Evolutionary conservation across 495 filamentous ascomycete genomes (phyloP), one percentile per base, ranked within the genome.

Genomic region (Penicillium cinerascens): DNA sequence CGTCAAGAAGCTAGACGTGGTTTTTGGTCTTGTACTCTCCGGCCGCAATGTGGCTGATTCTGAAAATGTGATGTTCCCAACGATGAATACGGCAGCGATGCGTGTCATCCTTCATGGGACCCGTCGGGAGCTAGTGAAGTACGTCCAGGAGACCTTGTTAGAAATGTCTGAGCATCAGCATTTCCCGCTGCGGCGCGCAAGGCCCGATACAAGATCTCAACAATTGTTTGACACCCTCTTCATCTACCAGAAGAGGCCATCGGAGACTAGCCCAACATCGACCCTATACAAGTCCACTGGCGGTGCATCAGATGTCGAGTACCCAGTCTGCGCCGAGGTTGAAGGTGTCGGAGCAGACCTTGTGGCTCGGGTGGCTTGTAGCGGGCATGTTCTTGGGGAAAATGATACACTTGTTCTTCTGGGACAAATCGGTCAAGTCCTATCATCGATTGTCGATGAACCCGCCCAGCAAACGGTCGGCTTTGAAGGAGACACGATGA

Each of bases 11-110:
- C 69, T 79, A 10, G 91, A 95, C 63, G 76, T 91, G 6, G 76
- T 83, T 5, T 83, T 95, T 51, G 91, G 91, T 86, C 71, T 88
- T 80, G 59, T 83, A 73, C 49, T 96, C 80, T 89, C 71, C 74
- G 39, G 74, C 69, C 56, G 81, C 74, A 25, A 73, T 84, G 76
- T 95, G 2, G 78, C 85, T 21, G 63, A 86, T 17, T 79, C 83
- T 13, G 89, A 95, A 29, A 68, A 76, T 8, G 78, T 87, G 7
- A 80, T 92, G 46, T 93, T 93, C 0, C 92, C 92, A 0, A 66
- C 96, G 4, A 95, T 97, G 77, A 97, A 97, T 67, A 96, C 92
- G 0, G 73, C 96, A 0, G 89, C 92, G 17, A 71, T 73, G 52
- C 61, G 71, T 46, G 61, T 70, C 6, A 66, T 64, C 17, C 60